Percentiles rank a stretch among this genome's conserved stretches.
Evolutionary conservation across 441 rosid genomes (phyloP).

Genomic region (Populus trichocarpa): DNA sequence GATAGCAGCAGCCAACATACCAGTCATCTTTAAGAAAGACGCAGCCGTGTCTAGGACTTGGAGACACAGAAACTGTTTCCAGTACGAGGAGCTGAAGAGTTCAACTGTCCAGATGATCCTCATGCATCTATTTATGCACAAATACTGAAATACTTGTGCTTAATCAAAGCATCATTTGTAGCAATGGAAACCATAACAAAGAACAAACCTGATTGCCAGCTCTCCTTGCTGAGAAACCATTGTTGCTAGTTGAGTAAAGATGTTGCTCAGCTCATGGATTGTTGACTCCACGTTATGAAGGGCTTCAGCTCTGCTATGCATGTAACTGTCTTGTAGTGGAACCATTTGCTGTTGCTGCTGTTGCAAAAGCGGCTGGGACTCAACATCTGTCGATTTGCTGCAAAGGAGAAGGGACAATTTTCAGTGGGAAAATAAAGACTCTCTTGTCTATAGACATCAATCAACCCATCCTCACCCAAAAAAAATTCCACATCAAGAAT

Average conservation of each 20-base stretch:
- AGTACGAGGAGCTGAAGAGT: not conserved
- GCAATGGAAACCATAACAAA: not conserved
- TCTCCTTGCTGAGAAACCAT: constrained; percentile 98
- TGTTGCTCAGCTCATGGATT: constrained; percentile 82
- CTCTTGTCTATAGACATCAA: not conserved
- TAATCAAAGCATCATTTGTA: not conserved
- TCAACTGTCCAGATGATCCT: not conserved
- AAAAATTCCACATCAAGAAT: not conserved
- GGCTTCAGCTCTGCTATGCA: constrained; percentile 97
- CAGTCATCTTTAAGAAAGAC: not conserved
- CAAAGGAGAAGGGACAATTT: constrained; percentile 3
- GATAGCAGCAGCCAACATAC: too few species aligned
- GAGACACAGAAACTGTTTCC: not conserved
- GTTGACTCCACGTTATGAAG: constrained; percentile 92
- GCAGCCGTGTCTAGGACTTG: not conserved
- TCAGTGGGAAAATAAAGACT: not conserved
- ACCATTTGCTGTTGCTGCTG: constrained; percentile 69
- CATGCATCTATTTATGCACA: too few species aligned
- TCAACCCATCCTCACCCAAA: not conserved
- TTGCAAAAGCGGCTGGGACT: constrained; percentile 65
- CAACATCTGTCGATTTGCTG: constrained; percentile 69
- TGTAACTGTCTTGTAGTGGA: constrained; percentile 84
- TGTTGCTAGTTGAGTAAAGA: constrained; percentile 84
- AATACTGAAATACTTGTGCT: not conserved
- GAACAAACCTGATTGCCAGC: constrained; percentile 78